Percentiles rank a stretch among this genome's conserved stretches.
Conservation (phyloP, 78 protist genomes). For the Dictyostelium discoideum region DNA sequence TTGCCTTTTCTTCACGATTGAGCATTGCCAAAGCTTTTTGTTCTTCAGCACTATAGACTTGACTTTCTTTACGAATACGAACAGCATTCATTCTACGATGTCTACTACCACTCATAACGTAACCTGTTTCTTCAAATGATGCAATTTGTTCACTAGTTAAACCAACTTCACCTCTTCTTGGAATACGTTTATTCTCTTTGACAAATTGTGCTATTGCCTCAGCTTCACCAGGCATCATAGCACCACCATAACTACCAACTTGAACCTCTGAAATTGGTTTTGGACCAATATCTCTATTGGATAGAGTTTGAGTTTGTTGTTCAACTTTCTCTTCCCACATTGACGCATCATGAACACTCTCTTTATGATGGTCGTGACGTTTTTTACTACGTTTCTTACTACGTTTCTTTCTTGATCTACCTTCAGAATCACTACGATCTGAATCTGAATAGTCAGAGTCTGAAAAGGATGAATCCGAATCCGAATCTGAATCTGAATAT, state of each 20-base stretch:
- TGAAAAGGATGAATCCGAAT: neutral
- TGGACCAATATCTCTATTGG: conserved; percentile 53
- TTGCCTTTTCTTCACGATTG: conserved; percentile 91
- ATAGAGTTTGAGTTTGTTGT: neutral
- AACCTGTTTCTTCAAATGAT: conserved; percentile 90
- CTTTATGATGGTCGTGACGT: neutral
- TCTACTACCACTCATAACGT: conserved; percentile 95
- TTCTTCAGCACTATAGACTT: conserved; percentile 94
- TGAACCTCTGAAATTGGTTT: conserved; percentile 44
- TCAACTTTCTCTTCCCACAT: conserved; percentile 52
- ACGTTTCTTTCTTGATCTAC: neutral
- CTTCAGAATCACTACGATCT: neutral
- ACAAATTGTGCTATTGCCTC: conserved; percentile 92
- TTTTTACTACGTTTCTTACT: neutral
- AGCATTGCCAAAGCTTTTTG: conserved; percentile 89
- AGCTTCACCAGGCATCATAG: conserved; percentile 95
- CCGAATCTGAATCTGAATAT: neutral
- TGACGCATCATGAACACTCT: neutral
- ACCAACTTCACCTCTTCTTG: conserved; percentile 98
- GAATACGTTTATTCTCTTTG: conserved; percentile 93
- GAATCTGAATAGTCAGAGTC: neutral
- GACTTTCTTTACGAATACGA: conserved; percentile 96
- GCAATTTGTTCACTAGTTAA: conserved; percentile 88
- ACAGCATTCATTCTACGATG: conserved; percentile 97
- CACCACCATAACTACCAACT: conserved; percentile 82